These are phyloP conservation scores for Ceratobasidium sp. DNA, from an alignment of 1,284 basidiomycete species.

Conservation along the genomic window DNA sequence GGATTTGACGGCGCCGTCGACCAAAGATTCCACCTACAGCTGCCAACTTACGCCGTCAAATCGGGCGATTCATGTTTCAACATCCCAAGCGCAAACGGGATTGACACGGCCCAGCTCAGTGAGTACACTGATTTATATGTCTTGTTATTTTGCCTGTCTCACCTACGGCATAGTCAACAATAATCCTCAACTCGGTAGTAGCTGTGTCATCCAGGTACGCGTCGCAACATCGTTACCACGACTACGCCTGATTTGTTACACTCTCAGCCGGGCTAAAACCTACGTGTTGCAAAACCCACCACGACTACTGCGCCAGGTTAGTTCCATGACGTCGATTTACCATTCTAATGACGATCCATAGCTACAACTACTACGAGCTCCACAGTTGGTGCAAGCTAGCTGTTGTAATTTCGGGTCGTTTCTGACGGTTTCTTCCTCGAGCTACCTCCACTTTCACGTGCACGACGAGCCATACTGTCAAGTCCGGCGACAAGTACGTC, in stretches of 20 bases:
- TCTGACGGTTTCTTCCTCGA: not conserved
- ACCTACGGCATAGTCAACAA: not conserved
- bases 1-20: no score
- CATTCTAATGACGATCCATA: not conserved
- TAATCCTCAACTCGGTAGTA: conserved; percentile 1
- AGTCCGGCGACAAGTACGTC: conserved; percentile 14
- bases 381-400: not conserved
- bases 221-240: no score
- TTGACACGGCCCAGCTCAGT: not conserved
- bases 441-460: conserved; percentile 1
- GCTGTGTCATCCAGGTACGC: not conserved
- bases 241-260: no score
- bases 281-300: not conserved
- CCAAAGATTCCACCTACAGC: no score
- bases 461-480: not conserved
- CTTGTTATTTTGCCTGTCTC: not conserved
- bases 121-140: not conserved
- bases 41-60: no score
- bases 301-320: not conserved
- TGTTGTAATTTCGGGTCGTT: not conserved
- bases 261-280: conserved; percentile 2
- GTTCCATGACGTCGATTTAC: not conserved
- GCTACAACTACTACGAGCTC: not conserved
- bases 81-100: no score
- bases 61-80: no score